Evolutionary conservation across 129 eudicot species (phyloP).

Genomic region (carrot (Daucus carota)): DH1_v3.0 NC_030384.2:30467001-30467500

Average conservation of each 20-base stretch:
- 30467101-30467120: slow-evolving; percentile 33
- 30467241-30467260: slow-evolving; percentile 42
- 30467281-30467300: slow-evolving; percentile 37
- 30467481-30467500: slow-evolving; percentile 33
- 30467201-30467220: slow-evolving; percentile 48
- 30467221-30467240: slow-evolving; percentile 80
- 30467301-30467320: slow-evolving; percentile 34
- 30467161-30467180: slow-evolving; percentile 28
- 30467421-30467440: slow-evolving; percentile 50
- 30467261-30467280: slow-evolving; percentile 36
- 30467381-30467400: slow-evolving; percentile 46
- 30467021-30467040: slow-evolving; percentile 61
- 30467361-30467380: slow-evolving; percentile 44
- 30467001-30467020: slow-evolving; percentile 39
- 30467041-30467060: slow-evolving; percentile 47
- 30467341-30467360: slow-evolving; percentile 54
- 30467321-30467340: slow-evolving; percentile 47
- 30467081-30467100: slow-evolving; percentile 44
- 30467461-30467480: slow-evolving; percentile 50
- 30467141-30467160: slow-evolving; percentile 57
- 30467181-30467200: slow-evolving; percentile 37
- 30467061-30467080: slow-evolving; percentile 35
- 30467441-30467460: slow-evolving; percentile 59
- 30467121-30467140: slow-evolving; percentile 51
- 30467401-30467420: slow-evolving; percentile 40